Base-by-base conservation (phyloP, 2,329 filamentous ascomycete genomes). In the Eutypella sp. region DNA sequence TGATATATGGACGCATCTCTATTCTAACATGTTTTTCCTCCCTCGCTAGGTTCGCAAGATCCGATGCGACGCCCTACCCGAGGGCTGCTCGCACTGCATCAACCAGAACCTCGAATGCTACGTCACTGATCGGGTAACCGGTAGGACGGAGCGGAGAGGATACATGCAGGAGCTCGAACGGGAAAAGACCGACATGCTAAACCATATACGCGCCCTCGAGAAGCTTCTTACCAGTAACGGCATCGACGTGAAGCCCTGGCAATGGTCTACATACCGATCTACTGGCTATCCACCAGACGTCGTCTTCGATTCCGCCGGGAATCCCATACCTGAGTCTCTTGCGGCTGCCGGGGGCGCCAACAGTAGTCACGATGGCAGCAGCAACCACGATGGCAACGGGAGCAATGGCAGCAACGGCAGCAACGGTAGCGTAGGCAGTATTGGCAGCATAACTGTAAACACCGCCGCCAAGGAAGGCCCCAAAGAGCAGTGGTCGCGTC, bases 51-150 rank as follows among this genome's bases (percentile, higher is more conserved):
- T 89, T 47, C 82, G 89, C 56, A 95, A 95, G 69, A 95, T 95
- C 58, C 82, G 87, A 61, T 95, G 89, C 73, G 89, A 95, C 70
- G 85, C 83, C 44, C 74, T 86, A 34, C 81, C 85, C 25, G 84
- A 87, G 54, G 89, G 88, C 51, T 95, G 89, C 69, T 88, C 87
- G 50, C 85, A 88, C 57, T 95, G 89, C 70, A 71, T 81, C 56
- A 82, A 85, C 65, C 86, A 87, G 62, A 82, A 81, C 52, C 81
- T 86, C 57, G 80, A 87, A 60, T 95, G 89, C 69, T 84, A 81
- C 67, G 90, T 90, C 44, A 95, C 89, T 47, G 89, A 95, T 65
- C 83, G 89, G 57, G 89, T 93, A 60, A 91, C 87, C 3, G 87
- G 89, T 47, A 84, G 86, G 51, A 88, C 89, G 42, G 85, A 87